Conservation (phyloP, 345 rosid genomes). For the Punica granatum region DNA sequence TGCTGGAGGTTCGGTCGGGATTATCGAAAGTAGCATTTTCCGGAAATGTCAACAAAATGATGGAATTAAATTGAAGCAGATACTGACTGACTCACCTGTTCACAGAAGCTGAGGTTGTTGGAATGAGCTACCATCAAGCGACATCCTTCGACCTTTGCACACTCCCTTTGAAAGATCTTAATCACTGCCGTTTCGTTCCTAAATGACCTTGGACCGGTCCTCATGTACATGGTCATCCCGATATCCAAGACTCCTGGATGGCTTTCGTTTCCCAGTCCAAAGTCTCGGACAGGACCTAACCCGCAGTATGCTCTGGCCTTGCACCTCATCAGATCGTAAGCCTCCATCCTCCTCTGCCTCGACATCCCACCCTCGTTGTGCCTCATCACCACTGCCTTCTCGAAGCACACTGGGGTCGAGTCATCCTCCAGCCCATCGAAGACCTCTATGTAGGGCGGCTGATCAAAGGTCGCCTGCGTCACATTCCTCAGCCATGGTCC, state of each 20-base stretch:
- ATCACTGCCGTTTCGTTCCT: constrained; percentile 42
- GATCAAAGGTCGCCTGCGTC: constrained; percentile 38
- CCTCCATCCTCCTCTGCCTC: constrained; percentile 51
- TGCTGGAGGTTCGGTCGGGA: neutral
- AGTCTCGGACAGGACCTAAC: constrained; percentile 13
- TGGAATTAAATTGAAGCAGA: constrained; percentile 3
- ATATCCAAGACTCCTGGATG: constrained; percentile 15
- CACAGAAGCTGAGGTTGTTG: constrained; percentile 53
- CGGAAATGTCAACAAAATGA: too few species aligned
- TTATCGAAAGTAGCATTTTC: too few species aligned
- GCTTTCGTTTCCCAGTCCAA: neutral
- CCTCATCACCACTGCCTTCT: constrained; percentile 72
- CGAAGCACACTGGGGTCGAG: constrained; percentile 46
- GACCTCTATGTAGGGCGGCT: constrained; percentile 18
- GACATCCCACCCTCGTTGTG: constrained; percentile 81
- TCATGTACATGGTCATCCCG: constrained; percentile 61
- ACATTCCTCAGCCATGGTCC: constrained; percentile 38
- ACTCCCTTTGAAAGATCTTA: constrained; percentile 41
- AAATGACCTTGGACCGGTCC: constrained; percentile 70
- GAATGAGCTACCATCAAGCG: constrained; percentile 55
- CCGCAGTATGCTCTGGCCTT: constrained; percentile 49
- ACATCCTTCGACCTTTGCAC: constrained; percentile 46
- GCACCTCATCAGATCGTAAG: constrained; percentile 49
- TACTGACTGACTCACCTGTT: too few species aligned
- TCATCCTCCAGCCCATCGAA: constrained; percentile 21